These are phyloP conservation scores for Fusarium sp. DNA, from an alignment of 2,329 filamentous ascomycete genomes.

Conservation along the genomic window DNA sequence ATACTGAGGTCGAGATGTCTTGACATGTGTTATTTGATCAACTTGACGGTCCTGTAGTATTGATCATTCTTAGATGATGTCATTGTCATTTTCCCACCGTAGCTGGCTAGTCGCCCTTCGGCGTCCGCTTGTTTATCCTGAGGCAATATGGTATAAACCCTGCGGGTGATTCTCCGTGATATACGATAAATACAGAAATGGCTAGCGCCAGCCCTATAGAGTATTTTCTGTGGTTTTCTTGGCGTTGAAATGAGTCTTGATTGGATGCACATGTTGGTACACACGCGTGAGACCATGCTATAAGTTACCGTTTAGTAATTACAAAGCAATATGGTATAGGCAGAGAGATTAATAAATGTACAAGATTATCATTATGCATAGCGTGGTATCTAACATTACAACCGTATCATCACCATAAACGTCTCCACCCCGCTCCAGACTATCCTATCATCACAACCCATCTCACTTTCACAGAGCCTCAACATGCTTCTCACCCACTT, in stretches of 20 bases:
- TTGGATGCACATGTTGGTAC: not conserved
- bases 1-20: rapidly evolving
- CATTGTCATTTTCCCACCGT: not conserved
- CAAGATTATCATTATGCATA: not conserved
- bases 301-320: not conserved
- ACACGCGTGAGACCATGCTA: not conserved
- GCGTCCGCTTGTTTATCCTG: no score
- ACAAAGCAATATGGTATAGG: not conserved
- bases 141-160: no score
- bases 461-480: not conserved
- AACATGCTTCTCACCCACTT: conserved; percentile 13
- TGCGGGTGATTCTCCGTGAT: no score
- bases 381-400: not conserved
- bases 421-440: not conserved
- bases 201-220: not conserved
- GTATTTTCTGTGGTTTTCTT: not conserved
- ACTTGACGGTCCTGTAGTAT: no score
- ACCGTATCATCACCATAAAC: not conserved
- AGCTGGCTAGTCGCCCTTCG: no score
- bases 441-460: not conserved
- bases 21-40: no score
- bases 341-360: no score
- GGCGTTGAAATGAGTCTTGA: not conserved
- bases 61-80: not conserved
- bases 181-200: no score